Percentiles rank a stretch among this genome's conserved stretches.
These are phyloP conservation scores for Chaetomidium leptoderma DNA, from an alignment of 495 filamentous ascomycete genomes.

Conservation along the genomic window DNA sequence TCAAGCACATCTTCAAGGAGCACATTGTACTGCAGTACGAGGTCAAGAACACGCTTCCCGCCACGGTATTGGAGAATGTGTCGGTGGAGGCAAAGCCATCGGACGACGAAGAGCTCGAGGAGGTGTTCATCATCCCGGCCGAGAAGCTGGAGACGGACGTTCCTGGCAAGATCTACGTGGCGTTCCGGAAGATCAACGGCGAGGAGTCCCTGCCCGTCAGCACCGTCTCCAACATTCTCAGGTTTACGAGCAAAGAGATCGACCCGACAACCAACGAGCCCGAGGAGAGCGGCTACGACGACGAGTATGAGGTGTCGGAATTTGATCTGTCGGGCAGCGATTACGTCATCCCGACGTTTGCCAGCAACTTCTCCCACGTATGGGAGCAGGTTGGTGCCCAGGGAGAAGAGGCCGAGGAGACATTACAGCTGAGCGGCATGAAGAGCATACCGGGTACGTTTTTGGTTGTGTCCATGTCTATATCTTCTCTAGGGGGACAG, in stretches of 20 bases:
- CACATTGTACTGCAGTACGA: conserved; percentile 96
- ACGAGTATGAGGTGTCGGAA: conserved; percentile 96
- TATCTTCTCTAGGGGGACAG: too few relatives aligned
- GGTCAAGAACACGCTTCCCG: conserved; percentile 93
- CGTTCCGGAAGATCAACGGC: conserved; percentile 77
- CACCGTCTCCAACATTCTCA: conserved; percentile 87
- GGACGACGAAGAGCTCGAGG: conserved; percentile 75
- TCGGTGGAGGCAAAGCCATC: conserved; percentile 80
- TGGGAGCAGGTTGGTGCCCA: conserved; percentile 91
- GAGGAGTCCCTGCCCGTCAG: conserved; percentile 66
- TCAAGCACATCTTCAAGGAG: conserved; percentile 98
- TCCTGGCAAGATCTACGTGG: conserved; percentile 89
- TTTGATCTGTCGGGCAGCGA: conserved; percentile 88
- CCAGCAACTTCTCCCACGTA: conserved; percentile 91
- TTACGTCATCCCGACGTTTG: conserved; percentile 89
- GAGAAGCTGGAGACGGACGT: conserved; percentile 74
- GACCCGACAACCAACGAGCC: conserved; percentile 92
- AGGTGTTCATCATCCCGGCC: conserved; percentile 90
- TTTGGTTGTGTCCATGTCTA: neutral
- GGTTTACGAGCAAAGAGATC: conserved; percentile 97
- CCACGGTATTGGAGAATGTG: conserved; percentile 85
- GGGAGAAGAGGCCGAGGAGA: conserved; percentile 87
- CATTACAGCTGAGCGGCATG: conserved; percentile 78
- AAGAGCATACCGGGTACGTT: conserved; percentile 89
- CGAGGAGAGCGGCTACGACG: conserved; percentile 88